Percentiles rank a stretch among this genome's conserved stretches.
phyloP scores from a whole-genome alignment of 768 basidiomycete genomes.

The Terana coerulea region DNA sequence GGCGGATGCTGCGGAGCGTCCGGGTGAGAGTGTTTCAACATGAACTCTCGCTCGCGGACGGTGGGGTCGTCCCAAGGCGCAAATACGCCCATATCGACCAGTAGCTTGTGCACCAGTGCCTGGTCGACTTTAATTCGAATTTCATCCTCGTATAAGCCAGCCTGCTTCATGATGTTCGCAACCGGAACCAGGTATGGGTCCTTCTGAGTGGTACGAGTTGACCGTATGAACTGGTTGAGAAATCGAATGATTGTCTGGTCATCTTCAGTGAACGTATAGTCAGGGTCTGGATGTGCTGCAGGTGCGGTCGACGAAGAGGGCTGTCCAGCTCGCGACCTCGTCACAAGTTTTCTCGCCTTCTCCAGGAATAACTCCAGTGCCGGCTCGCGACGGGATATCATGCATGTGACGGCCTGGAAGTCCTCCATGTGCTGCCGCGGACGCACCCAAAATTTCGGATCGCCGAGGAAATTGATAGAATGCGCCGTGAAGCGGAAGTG shows the following conservation, averaged over 20 bases:
- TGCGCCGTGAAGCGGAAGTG: slow-evolving; percentile 51
- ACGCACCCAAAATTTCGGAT: slow-evolving; percentile 58
- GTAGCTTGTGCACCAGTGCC: slow-evolving; percentile 38
- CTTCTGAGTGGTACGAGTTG: slow-evolving; percentile 44
- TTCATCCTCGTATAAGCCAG: slow-evolving; percentile 36
- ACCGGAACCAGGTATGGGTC: slow-evolving; percentile 58
- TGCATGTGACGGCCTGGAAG: slow-evolving; percentile 42
- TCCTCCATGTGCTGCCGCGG: slow-evolving; percentile 53
- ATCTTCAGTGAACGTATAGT: slow-evolving; percentile 42
- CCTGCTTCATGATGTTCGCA: slow-evolving; percentile 53
- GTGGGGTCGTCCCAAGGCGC: slow-evolving; percentile 74
- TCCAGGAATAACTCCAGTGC: slow-evolving; percentile 45
- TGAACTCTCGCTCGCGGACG: background rate
- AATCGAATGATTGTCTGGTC: slow-evolving; percentile 61
- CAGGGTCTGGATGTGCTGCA: slow-evolving; percentile 22
- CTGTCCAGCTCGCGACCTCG: slow-evolving; percentile 27
- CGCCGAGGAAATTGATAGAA: slow-evolving; percentile 38
- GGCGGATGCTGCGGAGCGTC: slow-evolving; percentile 14
- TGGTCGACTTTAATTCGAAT: slow-evolving; percentile 28
- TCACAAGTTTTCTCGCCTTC: slow-evolving; percentile 45
- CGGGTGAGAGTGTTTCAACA: slow-evolving; percentile 13
- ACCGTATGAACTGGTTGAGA: slow-evolving; percentile 50
- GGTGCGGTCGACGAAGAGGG: slow-evolving; percentile 27
- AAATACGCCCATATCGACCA: slow-evolving; percentile 70
- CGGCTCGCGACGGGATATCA: slow-evolving; percentile 40